Percentiles rank a stretch among this genome's conserved stretches.
Conservation (phyloP, 257 asterid species). For the Misopates orontium region DNA sequence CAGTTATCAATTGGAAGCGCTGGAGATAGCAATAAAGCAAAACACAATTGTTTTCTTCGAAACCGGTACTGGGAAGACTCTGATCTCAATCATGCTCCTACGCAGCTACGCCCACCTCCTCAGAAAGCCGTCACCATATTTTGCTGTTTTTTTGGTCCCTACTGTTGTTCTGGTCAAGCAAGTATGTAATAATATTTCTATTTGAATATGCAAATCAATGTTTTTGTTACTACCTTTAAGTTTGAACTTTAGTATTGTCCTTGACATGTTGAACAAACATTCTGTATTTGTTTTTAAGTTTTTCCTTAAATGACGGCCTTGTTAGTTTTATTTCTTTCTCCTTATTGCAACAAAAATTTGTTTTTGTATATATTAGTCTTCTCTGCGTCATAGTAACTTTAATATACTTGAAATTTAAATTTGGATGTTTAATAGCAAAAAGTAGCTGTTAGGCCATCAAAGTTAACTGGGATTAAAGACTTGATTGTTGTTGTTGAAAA, state of each 20-base stretch:
- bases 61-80: slow-evolving; percentile 83
- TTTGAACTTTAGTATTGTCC: neutral
- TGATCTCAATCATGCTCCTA: slow-evolving; percentile 81
- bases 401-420: slow-evolving; percentile 11
- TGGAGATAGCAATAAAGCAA: slow-evolving; percentile 59
- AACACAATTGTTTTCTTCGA: slow-evolving; percentile 79
- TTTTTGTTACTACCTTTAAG: neutral
- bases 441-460: slow-evolving; percentile 29
- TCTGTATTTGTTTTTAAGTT: neutral
- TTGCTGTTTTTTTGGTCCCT: slow-evolving; percentile 86
- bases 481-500: slow-evolving; percentile 15
- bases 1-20: slow-evolving; percentile 85
- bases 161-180: slow-evolving; percentile 72
- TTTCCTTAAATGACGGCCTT: neutral
- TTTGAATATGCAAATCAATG: neutral
- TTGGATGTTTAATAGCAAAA: slow-evolving; percentile 47
- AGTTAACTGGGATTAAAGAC: no score
- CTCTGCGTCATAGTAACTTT: neutral
- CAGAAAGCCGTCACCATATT: slow-evolving; percentile 56
- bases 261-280: neutral
- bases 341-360: neutral
- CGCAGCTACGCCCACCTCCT: slow-evolving; percentile 58
- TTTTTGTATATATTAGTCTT: neutral
- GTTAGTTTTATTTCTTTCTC: neutral
- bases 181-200: slow-evolving; percentile 39